Base-by-base conservation (phyloP, 2,329 filamentous ascomycete genomes). In the Orbilia brochopaga region DNA sequence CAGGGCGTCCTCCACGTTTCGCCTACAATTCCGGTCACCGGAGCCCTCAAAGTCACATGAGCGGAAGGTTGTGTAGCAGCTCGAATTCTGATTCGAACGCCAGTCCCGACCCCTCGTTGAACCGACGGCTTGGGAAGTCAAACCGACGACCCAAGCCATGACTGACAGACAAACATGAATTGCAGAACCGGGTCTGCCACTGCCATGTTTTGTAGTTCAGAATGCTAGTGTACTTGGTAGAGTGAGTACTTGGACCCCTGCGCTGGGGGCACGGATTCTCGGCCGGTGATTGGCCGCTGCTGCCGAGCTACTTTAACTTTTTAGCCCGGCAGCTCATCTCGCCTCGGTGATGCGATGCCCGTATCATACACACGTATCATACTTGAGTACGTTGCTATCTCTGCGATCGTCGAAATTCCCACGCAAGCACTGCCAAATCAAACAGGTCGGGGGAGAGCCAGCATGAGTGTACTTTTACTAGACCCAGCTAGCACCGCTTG, bases 21-120 rank as follows among this genome's bases (percentile, higher is more conserved):
- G n/a, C n/a, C n/a, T n/a, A n/a, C n/a, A n/a, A 35, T 64, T 60
- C 66, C 59, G 58, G 54, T 70, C 58, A 59, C 55, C 66, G 66
- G 66, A 55, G 53, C 63, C 66, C 63, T 63, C 64, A 58, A 70
- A 59, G 66, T 70, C 66, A 70, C 66, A 55, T 54, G 66, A 70
- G 58, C 66, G 59, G 48, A 70, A 64, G 66, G 66, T 70, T 70
- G 66, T 70, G 66, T 70, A 54, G 51, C 58, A 70, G 40, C 51
- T 30, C 59, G 59, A 70, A 64, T 70, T 70, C 63, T 70, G 66
- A 70, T 70, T 70, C 66, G 66, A 70, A 69, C 63, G 59, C 66
- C 66, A 42, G 51, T 44, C 40, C 65, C 52, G 17, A 44, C 40
- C 59, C 54, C 42, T 55, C 51, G 57, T 53, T 44, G 65, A 69